Evolutionary conservation across 148 eudicot genomes (phyloP).

Genomic region (Rhododendron griersonianum): DNA sequence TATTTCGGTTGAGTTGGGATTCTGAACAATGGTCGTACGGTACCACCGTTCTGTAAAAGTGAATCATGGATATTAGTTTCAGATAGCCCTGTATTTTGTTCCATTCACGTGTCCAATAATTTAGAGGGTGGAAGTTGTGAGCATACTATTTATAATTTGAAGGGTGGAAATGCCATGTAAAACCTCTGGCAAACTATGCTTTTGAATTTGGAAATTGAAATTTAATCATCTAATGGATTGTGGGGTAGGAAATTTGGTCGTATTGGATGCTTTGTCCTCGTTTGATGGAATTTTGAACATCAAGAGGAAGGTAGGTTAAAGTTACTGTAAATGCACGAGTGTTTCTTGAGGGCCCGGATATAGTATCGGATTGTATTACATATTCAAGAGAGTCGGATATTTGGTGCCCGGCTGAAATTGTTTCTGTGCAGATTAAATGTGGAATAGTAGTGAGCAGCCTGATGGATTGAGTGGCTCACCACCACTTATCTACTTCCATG

Average conservation of each 20-base stretch:
- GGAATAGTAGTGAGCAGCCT: too few relatives aligned
- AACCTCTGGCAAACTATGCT: not conserved
- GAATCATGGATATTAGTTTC: not conserved
- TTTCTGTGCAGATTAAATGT: not conserved
- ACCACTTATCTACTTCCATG: too few relatives aligned
- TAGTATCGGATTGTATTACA: not conserved
- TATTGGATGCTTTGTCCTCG: not conserved
- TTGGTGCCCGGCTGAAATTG: not conserved
- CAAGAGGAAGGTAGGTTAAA: not conserved
- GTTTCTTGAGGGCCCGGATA: not conserved
- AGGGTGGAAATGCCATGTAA: not conserved
- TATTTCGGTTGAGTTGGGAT: not conserved
- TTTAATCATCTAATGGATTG: not conserved
- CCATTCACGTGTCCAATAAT: not conserved
- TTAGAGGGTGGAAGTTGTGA: not conserved
- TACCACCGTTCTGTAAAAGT: not conserved
- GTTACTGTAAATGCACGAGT: not conserved
- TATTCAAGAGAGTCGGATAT: not conserved
- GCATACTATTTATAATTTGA: not conserved
- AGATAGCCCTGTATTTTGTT: not conserved
- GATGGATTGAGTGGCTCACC: too few relatives aligned
- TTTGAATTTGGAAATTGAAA: not conserved
- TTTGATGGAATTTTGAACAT: not conserved
- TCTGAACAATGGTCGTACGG: not conserved
- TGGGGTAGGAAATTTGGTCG: not conserved